Conservation (phyloP, 805 yeast species). For the Kuraishia cidri region DNA sequence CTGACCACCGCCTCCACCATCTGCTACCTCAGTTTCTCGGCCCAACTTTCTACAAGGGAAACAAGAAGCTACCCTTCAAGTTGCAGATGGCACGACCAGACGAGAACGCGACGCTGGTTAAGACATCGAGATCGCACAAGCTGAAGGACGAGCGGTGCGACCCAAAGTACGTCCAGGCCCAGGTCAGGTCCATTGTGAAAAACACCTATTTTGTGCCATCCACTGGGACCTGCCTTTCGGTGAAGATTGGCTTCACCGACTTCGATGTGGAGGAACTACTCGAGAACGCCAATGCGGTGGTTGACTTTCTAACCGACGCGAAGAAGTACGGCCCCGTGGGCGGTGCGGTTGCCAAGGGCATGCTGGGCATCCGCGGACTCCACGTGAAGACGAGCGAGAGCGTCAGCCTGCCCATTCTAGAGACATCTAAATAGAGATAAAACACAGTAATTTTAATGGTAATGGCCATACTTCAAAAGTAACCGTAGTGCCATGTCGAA, state of each 20-base stretch:
- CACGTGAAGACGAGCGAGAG: constrained; percentile 63
- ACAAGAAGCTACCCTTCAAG: constrained; percentile 61
- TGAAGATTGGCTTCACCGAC: constrained; percentile 50
- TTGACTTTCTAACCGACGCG: constrained; percentile 36
- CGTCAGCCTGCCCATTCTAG: constrained; percentile 47
- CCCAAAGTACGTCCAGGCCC: constrained; percentile 52
- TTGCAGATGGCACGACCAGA: constrained; percentile 46
- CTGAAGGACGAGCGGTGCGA: constrained; percentile 55
- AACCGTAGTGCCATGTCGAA: no score
- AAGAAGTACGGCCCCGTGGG: constrained; percentile 44
- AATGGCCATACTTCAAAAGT: no score
- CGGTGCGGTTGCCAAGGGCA: constrained; percentile 37
- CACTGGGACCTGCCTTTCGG: constrained; percentile 47
- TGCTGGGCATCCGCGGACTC: constrained; percentile 36
- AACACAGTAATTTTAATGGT: no score
- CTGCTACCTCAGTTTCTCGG: constrained; percentile 52
- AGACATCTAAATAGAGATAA: background rate
- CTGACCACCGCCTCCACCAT: constrained; percentile 61
- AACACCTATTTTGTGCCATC: constrained; percentile 58
- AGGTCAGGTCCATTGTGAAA: constrained; percentile 53
- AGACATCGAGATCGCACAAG: constrained; percentile 25
- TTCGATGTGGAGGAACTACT: constrained; percentile 32
- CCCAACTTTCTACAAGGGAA: constrained; percentile 49
- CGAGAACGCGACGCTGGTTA: constrained; percentile 19
- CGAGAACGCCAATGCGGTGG: constrained; percentile 43